These are phyloP conservation scores for Leonotis leonurus DNA, from an alignment of 257 asterid genomes.

Conservation along the genomic window DNA sequence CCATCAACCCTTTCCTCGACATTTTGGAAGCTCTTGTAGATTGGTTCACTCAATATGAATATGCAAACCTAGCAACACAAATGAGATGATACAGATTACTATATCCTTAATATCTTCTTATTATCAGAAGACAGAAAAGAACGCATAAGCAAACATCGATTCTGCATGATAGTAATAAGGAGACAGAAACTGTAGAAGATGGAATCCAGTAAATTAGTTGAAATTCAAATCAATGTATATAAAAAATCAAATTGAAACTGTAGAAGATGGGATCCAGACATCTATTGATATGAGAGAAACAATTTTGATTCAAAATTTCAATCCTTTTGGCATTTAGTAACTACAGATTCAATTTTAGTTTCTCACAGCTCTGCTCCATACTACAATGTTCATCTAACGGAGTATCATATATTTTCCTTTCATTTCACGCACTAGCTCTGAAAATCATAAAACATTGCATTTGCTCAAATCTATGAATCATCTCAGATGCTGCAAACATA, in stretches of 20 bases:
- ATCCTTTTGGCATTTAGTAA: background rate
- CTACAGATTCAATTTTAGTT: background rate
- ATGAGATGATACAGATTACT: no score
- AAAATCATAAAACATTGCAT: background rate
- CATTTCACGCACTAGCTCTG: background rate
- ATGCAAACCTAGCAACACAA: background rate
- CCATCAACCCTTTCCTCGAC: slow-evolving; percentile 93
- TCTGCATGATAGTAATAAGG: background rate
- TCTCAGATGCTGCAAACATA: background rate
- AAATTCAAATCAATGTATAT: background rate
- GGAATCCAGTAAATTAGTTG: no score
- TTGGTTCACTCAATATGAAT: slow-evolving; percentile 10
- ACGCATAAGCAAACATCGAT: no score
- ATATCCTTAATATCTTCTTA: no score
- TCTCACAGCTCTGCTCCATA: background rate
- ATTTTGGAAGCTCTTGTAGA: slow-evolving; percentile 34
- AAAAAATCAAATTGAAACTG: background rate
- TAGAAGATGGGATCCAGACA: no score
- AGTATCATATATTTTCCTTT: no score
- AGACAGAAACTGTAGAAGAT: no score
- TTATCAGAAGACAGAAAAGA: no score
- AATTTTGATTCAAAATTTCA: background rate
- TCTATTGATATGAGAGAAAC: no score
- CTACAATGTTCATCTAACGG: no score
- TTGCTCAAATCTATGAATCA: background rate